Evolutionary conservation across 495 filamentous ascomycete species (phyloP), one percentile per base, ranked within the genome.

Genomic region (Jackrogersella minutella): DNA sequence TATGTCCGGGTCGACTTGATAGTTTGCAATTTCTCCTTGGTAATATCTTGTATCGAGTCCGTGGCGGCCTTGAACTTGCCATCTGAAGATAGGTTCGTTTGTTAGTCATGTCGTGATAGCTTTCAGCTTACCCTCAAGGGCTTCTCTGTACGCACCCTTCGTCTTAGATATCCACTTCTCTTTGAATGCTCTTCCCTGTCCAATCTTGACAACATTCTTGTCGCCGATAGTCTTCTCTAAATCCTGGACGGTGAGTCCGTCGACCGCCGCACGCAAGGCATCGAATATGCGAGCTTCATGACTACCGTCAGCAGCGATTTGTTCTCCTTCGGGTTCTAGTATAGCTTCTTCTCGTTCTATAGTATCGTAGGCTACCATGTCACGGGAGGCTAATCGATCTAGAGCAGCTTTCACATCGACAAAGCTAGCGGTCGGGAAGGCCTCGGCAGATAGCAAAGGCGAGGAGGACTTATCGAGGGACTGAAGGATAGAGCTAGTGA

Each of bases 231-330:
- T 83, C 71, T 80, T 80, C 78, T 87, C 84, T 62, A 97, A 80
- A 61, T 97, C 93, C 64, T 85, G 81, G 60, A 97, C 88, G 72
- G 89, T 90, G 67, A 96, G 80, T 31, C 96, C 89, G 58, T 90
- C 90, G 63, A 96, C 75, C 33, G 91, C 89, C 61, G 87, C 82
- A 64, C 87, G 83, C 14, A 97, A 85, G 3, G 91, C 93, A 62
- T 93, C 87, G 78, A 96, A 99, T 49, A 99, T 93, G 69, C 92
- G 93, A 57, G 90, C 94, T 77, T 99, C 95, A 79, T 97, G 94
- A 69, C 91, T 95, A 50, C 95, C 94, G 79, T 96, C 88, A 63
- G 85, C 82, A 40, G 85, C 89, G 73, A 98, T 93, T 57, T 83
- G 80, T 63, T 91, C 84, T 6, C 87, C 94, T 73, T 98, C 94